These are phyloP conservation scores for Fusarium nanum DNA, from an alignment of 2,329 filamentous ascomycete genomes.

Conservation along the genomic window DNA sequence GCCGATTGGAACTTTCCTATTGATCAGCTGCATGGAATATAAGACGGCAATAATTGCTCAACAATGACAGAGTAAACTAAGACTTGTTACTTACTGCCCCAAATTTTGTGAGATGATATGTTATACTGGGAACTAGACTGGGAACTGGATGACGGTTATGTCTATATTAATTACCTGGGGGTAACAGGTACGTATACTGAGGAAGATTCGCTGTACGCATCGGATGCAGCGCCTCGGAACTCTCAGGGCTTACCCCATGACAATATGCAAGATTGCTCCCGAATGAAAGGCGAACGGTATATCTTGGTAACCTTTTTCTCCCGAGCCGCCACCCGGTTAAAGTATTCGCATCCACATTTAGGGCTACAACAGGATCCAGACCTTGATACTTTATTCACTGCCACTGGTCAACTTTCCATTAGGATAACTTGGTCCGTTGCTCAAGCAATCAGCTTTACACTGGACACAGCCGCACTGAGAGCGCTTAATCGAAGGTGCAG, in stretches of 20 bases:
- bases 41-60: background rate
- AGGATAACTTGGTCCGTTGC: background rate
- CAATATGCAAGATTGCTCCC: no score
- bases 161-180: background rate
- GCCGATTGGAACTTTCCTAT: no score
- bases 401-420: background rate
- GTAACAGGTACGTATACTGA: background rate
- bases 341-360: background rate
- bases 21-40: background rate
- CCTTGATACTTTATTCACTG: background rate
- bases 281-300: background rate
- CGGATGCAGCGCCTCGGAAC: background rate
- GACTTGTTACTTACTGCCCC: background rate
- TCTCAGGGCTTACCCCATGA: background rate
- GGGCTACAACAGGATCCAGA: background rate
- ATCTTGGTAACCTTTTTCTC: rapidly evolving
- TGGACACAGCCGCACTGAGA: background rate
- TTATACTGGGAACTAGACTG: background rate
- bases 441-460: background rate
- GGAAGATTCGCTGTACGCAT: background rate
- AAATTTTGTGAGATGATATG: background rate
- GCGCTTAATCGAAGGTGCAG: background rate
- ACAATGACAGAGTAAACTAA: background rate
- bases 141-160: background rate
- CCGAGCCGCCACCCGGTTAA: background rate